A percentile compares a stretch with the other conserved stretches of the same genome.
phyloP scores from a whole-genome alignment of 768 basidiomycete species.

The Tylopilus rubrobrunneus region DNA sequence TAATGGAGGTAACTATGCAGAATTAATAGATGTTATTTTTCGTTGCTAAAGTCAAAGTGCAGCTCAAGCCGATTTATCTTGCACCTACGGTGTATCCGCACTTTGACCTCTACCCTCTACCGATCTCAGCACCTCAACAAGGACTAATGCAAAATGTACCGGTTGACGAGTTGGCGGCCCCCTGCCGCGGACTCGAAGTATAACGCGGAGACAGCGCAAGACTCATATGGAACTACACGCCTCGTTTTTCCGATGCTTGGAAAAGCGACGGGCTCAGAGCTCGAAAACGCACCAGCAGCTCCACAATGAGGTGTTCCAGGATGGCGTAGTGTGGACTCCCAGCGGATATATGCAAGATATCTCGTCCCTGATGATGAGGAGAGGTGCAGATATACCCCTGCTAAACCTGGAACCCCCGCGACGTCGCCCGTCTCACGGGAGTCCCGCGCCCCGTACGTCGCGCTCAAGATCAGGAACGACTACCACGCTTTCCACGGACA shows the following conservation, averaged over 20 bases:
- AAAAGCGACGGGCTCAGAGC: constrained; percentile 4
- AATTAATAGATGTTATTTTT: not conserved
- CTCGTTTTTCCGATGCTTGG: constrained; percentile 8
- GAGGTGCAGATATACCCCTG: not conserved
- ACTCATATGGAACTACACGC: constrained; percentile 22
- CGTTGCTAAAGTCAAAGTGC: constrained; percentile 2
- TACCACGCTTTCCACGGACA: constrained; percentile 4
- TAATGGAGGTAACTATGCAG: constrained; percentile 11
- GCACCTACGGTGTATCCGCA: constrained; percentile 20
- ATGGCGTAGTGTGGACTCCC: constrained; percentile 27
- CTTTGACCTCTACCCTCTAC: constrained; percentile 22
- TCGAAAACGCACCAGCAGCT: constrained; percentile 35
- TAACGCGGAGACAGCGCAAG: constrained; percentile 2
- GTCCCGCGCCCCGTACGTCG: not conserved
- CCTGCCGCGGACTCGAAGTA: not conserved
- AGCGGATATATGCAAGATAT: constrained; percentile 25
- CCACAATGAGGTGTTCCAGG: constrained; percentile 31
- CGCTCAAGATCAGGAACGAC: constrained; percentile 19
- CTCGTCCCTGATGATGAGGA: not conserved
- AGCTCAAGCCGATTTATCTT: not conserved
- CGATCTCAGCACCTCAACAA: not conserved
- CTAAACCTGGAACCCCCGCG: not conserved
- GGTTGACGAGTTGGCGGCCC: not conserved
- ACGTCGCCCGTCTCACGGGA: not conserved
- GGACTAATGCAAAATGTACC: not conserved